Conservation (phyloP, 768 basidiomycete species). For the Tulasnella calospora region DNA sequence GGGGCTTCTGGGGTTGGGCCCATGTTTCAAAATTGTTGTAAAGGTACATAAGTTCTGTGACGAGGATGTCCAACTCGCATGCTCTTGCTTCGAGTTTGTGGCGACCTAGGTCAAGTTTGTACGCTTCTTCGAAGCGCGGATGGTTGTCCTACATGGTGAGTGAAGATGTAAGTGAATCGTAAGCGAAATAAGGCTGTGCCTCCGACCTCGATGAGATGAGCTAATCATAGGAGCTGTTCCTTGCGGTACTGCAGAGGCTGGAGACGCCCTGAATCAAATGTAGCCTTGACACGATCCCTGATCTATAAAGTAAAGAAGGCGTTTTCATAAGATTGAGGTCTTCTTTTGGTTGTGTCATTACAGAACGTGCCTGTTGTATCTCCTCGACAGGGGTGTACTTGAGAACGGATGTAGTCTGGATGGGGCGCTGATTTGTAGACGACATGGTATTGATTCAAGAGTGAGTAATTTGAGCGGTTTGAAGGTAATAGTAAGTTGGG, state of each 20-base stretch:
- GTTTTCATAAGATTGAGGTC: constrained; percentile 36
- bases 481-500: not conserved
- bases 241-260: constrained; percentile 64
- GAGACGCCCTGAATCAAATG: constrained; percentile 61
- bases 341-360: constrained; percentile 42
- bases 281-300: constrained; percentile 48
- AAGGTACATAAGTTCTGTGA: constrained; percentile 49
- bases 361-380: constrained; percentile 29
- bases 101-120: constrained; percentile 59
- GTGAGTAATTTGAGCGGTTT: not conserved
- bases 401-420: not conserved
- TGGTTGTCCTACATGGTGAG: constrained; percentile 51
- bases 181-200: not conserved
- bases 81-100: constrained; percentile 56
- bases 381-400: not conserved
- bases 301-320: constrained; percentile 42
- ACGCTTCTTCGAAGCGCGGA: constrained; percentile 53
- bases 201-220: constrained; percentile 30
- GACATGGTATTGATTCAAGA: not conserved
- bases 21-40: constrained; percentile 67
- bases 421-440: not conserved
- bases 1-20: constrained; percentile 58
- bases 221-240: constrained; percentile 69
- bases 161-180: constrained; percentile 1
- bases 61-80: constrained; percentile 55